Evolutionary conservation across 2,329 filamentous ascomycete species (phyloP), one percentile per base, ranked within the genome.

Genomic region (Aspergillus sergii): DNA sequence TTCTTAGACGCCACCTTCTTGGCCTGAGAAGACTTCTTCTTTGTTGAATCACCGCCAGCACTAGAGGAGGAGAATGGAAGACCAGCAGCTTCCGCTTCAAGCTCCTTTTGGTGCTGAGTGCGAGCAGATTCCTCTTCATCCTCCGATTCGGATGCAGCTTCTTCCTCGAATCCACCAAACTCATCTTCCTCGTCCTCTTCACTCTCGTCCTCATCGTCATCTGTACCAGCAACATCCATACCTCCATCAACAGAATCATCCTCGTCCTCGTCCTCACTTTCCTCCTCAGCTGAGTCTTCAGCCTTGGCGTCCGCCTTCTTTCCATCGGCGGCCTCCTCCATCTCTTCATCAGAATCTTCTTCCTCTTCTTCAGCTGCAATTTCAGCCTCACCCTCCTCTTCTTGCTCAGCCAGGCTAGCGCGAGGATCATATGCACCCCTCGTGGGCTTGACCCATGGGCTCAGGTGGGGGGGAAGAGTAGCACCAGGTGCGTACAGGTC

Each of bases 401-500:
- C 91, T 78, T 97, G 94, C 66, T 94, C 93, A 64, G 91, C 93
- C 60, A 98, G 84, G 41, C 92, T 88, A 64, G 92, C 84, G 21
- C 91, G 95, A 51, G 95, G 95, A 77, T 99, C 95, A 76, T 99
- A 99, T 71, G 90, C 90, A 62, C 94, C 94, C 75, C 91, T 90
- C 64, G 89, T 91, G 65, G 88, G 85, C 84, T 94, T 94, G 67
- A 98, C 93, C 85, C 96, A 99, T 30, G 95, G 95, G 78, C 94
- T 98, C 71, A 99, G 80, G 84, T 99, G 95, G 14, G 95, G 95
- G 26, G 95, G 95, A 36, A 99, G 84, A 69, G 92, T 89, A 21
- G 94, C 91, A 21, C 95, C 95, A 2, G 95, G 95, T 0, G 90
- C 92, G 73, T 99, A 99, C 41, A 94, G 80, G 74, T 97, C 93